A percentile compares a stretch with the other conserved stretches of the same genome.
phyloP scores from a whole-genome alignment of 768 basidiomycete genomes.

The Termitomyces sp. region DNA sequence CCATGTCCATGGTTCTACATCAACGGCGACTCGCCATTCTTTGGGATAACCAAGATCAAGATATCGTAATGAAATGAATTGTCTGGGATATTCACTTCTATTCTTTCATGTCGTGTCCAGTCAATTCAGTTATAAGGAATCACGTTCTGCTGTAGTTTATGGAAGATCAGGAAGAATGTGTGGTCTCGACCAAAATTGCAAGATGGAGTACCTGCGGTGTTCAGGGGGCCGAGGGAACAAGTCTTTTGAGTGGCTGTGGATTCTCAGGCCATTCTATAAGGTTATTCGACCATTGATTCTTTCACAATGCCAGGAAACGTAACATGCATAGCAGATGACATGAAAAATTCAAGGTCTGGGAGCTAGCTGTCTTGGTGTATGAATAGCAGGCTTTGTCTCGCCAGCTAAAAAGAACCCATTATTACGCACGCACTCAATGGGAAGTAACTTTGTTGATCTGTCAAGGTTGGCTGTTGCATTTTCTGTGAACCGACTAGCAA shows the following conservation, averaged over 20 bases:
- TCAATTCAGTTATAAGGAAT: background rate
- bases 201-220: background rate
- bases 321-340: background rate
- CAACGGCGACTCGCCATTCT: constrained; percentile 5
- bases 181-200: background rate
- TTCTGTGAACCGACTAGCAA: background rate
- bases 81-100: background rate
- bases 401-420: background rate
- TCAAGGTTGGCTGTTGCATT: background rate
- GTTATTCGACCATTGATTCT: background rate
- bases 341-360: background rate
- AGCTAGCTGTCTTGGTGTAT: background rate
- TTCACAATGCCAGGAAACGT: background rate
- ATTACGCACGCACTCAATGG: background rate
- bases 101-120: too few relatives aligned
- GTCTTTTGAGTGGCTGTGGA: background rate
- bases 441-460: background rate
- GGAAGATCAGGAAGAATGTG: background rate
- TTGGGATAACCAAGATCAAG: background rate
- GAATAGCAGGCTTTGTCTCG: background rate
- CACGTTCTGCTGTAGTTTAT: background rate
- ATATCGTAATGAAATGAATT: background rate
- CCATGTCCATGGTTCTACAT: background rate
- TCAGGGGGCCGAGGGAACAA: background rate
- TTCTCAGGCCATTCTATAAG: background rate